These are phyloP conservation scores for Nemania sp. DNA, from an alignment of 2,329 filamentous ascomycete species.

Conservation along the genomic window DNA sequence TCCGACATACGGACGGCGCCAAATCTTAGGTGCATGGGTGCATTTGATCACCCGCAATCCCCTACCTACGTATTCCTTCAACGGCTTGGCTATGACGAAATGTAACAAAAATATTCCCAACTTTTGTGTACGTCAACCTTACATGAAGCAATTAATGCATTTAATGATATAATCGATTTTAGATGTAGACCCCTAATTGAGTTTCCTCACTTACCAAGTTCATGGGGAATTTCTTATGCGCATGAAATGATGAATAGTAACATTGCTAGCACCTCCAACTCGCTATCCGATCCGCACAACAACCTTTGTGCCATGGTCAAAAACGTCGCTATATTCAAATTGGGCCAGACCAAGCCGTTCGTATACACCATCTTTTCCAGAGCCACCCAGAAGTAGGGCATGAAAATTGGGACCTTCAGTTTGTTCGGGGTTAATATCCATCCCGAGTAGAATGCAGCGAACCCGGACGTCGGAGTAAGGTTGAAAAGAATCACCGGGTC, in stretches of 20 bases:
- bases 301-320: not conserved
- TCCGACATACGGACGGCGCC: too few relatives aligned
- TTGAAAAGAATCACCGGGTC: not conserved
- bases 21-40: too few relatives aligned
- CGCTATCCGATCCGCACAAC: conserved; percentile 6
- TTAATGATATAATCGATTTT: too few relatives aligned
- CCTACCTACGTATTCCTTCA: too few relatives aligned
- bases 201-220: too few relatives aligned
- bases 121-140: too few relatives aligned
- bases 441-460: not conserved
- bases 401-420: not conserved
- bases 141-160: too few relatives aligned
- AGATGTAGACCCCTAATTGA: not conserved
- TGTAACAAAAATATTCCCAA: too few relatives aligned
- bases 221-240: too few relatives aligned
- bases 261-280: not conserved
- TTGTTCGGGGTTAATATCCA: not conserved
- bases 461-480: not conserved
- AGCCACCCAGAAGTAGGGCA: not conserved
- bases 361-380: not conserved
- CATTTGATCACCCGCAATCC: too few relatives aligned
- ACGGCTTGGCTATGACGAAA: too few relatives aligned
- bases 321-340: not conserved
- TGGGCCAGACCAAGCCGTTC: not conserved
- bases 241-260: too few relatives aligned